Percentiles rank a stretch among this genome's conserved stretches.
Evolutionary conservation across 2,329 filamentous ascomycete species (phyloP).

Genomic region (Berkeleyomyces basicola): DNA sequence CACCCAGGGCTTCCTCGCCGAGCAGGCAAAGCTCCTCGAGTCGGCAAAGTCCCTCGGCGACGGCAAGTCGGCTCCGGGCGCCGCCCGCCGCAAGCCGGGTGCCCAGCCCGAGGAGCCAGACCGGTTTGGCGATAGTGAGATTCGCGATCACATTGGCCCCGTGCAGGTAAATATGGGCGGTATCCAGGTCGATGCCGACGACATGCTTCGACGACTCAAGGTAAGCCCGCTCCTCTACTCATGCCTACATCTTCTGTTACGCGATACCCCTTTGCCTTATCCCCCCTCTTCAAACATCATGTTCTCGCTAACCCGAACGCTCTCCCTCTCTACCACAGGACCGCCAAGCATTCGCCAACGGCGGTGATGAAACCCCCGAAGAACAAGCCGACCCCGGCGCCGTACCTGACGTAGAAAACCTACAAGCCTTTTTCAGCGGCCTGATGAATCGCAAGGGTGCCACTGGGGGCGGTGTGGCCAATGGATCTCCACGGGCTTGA

Average conservation of each 20-base stretch:
- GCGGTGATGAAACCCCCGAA: slow-evolving; percentile 1
- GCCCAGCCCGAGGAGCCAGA: slow-evolving; percentile 17
- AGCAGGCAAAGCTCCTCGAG: slow-evolving; percentile 64
- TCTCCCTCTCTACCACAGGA: slow-evolving; percentile 25
- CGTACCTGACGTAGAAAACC: slow-evolving; percentile 11
- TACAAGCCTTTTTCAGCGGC: slow-evolving; percentile 40
- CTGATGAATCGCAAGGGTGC: slow-evolving; percentile 37
- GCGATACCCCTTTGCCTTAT: background rate
- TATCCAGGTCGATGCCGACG: slow-evolving; percentile 87
- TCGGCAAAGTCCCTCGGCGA: slow-evolving; percentile 3
- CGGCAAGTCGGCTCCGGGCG: background rate
- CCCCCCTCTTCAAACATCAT: background rate
- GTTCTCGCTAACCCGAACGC: background rate
- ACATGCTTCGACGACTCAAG: slow-evolving; percentile 77
- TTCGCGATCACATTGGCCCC: slow-evolving; percentile 73
- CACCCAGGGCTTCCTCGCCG: slow-evolving; percentile 59
- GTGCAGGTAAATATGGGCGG: slow-evolving; percentile 98
- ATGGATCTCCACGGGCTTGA: slow-evolving; percentile 9
- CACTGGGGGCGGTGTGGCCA: slow-evolving; percentile 4
- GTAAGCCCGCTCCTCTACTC: slow-evolving; percentile 28
- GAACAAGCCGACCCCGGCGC: slow-evolving; percentile 7
- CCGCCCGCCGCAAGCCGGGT: slow-evolving; percentile 31
- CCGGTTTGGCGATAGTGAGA: slow-evolving; percentile 16
- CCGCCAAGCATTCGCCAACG: slow-evolving; percentile 33
- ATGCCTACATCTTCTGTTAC: background rate